phyloP scores from a whole-genome alignment of 345 rosid genomes.

The Anacardium occidentale region DNA sequence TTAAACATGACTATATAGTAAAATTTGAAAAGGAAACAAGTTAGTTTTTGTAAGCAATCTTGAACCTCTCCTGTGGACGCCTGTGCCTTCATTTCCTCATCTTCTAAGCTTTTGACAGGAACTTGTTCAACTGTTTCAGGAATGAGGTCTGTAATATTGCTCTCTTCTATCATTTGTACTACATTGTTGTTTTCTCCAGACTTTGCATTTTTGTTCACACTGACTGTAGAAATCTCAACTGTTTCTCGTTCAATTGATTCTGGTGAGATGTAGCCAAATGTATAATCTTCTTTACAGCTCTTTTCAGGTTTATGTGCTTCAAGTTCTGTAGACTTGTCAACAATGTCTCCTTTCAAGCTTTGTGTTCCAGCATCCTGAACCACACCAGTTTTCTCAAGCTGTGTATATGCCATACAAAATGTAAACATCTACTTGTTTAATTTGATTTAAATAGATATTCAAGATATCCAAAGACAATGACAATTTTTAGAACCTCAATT shows the following conservation, averaged over 20 bases:
- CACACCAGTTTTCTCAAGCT: slow-evolving; percentile 6
- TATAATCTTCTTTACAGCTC: slow-evolving; percentile 1
- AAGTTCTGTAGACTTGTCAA: slow-evolving; percentile 11
- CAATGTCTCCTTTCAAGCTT: not conserved
- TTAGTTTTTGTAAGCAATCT: not conserved
- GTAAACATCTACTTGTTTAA: not conserved
- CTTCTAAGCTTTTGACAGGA: not conserved
- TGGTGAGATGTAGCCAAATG: not conserved
- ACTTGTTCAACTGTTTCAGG: slow-evolving; percentile 5
- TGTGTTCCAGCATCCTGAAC: slow-evolving; percentile 17
- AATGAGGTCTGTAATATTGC: not conserved
- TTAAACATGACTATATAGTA: not conserved
- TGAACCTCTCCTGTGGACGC: slow-evolving; percentile 20
- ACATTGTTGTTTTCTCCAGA: slow-evolving; percentile 10
- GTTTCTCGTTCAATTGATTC: slow-evolving; percentile 17
- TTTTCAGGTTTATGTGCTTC: slow-evolving; percentile 6
- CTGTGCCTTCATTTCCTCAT: slow-evolving; percentile 12
- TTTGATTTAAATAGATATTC: not conserved
- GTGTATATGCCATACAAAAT: not conserved
- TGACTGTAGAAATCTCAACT: not conserved
- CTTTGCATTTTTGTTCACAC: slow-evolving; percentile 1
- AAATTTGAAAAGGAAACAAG: not conserved
- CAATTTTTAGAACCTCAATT: slow-evolving; percentile 23
- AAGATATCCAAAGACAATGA: not conserved
- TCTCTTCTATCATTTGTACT: slow-evolving; percentile 13